Evolutionary conservation across 2,329 filamentous ascomycete genomes (phyloP), one percentile per base, ranked within the genome.

Genomic region (Periconia macrospinosa): DNA sequence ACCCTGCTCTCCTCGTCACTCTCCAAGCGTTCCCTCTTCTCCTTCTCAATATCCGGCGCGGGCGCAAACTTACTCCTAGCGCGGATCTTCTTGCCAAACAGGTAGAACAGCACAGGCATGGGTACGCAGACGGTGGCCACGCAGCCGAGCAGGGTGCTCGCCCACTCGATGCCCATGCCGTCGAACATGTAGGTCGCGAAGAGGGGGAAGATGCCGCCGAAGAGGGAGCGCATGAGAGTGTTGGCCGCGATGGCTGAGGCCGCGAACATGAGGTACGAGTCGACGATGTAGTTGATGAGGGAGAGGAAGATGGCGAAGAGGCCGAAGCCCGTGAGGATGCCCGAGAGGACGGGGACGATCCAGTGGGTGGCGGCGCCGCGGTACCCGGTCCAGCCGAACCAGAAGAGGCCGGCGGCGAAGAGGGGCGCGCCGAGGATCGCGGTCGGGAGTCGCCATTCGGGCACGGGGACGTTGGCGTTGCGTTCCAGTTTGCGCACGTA

Each of bases 281-380:
- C 83, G 47, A 85, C 81, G 15, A 86, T 72, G 61, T 86, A 86
- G 61, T 85, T 85, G 55, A 85, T 76, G 14, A 79, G 69, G 48
- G 80, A 79, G 11, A 86, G 74, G 71, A 86, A 86, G 55, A 86
- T 84, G 30, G 76, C 74, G 60, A 85, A 74, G 37, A 86, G 77
- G 23, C 83, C 83, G 55, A 84, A 84, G 2, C 83, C 83, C 1
- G 81, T 83, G 53, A 82, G 77, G 0, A 85, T 63, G 13, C 83
- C 83, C 30, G 70, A 73, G 0, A 76, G 61, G 0, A 73, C 71
- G 2, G 73, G 74, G 0, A 68, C 73, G 40, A 75, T 75, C 74
- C 74, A 76, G 49, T 68, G 73, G 18, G 81, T 70, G 30, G 9
- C 11, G 2, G 63, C 69, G 10, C 65, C 67, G 0, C 63, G 76